phyloP scores from a whole-genome alignment of 202 grass and related monocot genomes.

The Elaeis oleifera region DNA sequence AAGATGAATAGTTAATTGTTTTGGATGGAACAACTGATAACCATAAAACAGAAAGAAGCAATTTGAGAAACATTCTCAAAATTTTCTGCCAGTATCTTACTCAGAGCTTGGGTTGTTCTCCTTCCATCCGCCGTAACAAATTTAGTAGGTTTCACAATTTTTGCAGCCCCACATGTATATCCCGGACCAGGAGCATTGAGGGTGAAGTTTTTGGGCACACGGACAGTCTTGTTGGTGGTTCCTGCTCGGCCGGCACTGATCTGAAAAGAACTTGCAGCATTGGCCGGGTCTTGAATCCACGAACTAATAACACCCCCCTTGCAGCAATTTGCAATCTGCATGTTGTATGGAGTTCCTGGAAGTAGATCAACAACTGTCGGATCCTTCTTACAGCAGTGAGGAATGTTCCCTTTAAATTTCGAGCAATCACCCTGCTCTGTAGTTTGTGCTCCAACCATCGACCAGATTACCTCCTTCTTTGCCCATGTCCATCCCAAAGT shows the following conservation, averaged over 20 bases:
- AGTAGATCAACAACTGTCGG: slow-evolving; percentile 74
- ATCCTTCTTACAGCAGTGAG: slow-evolving; percentile 71
- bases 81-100: slow-evolving; percentile 33
- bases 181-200: slow-evolving; percentile 58
- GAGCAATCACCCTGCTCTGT: slow-evolving; percentile 97
- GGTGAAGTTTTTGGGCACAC: slow-evolving; percentile 47
- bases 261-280: slow-evolving; percentile 67
- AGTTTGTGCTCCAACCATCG: slow-evolving; percentile 55
- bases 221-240: slow-evolving; percentile 50
- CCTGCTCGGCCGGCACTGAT: slow-evolving; percentile 70
- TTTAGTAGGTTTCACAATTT: slow-evolving; percentile 43
- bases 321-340: slow-evolving; percentile 83
- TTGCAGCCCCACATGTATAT: slow-evolving; percentile 68
- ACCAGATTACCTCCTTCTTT: slow-evolving; percentile 89
- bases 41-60: too few species aligned
- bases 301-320: slow-evolving; percentile 72
- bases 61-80: background rate
- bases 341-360: slow-evolving; percentile 62
- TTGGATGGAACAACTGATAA: too few species aligned
- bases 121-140: slow-evolving; percentile 61
- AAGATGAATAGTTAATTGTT: too few species aligned
- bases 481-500: slow-evolving; percentile 73
- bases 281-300: slow-evolving; percentile 63
- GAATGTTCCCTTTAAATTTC: slow-evolving; percentile 53
- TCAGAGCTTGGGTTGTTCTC: slow-evolving; percentile 60